phyloP scores from a whole-genome alignment of 2,329 filamentous ascomycete genomes.

The Fusarium oligoseptatum region DNA sequence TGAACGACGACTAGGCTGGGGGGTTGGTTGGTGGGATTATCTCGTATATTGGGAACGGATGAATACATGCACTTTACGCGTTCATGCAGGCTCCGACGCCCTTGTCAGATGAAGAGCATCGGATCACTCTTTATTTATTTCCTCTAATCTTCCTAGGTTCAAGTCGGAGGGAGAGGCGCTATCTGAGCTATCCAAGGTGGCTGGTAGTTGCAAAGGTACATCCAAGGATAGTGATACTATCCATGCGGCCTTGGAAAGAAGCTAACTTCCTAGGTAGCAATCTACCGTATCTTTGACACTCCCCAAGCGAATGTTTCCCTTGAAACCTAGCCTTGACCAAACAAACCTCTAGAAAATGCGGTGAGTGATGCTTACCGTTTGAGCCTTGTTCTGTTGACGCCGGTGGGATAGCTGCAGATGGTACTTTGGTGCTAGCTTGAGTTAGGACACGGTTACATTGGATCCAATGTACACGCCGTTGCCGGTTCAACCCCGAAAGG shows the following conservation, averaged over 20 bases:
- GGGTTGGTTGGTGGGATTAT: slow-evolving; percentile 4
- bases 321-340: neutral
- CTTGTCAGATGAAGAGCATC: neutral
- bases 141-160: neutral
- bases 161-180: neutral
- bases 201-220: neutral
- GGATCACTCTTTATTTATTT: too few relatives aligned
- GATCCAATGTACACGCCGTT: neutral
- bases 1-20: slow-evolving; percentile 10
- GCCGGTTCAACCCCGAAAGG: neutral
- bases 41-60: slow-evolving; percentile 23
- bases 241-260: neutral
- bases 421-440: neutral
- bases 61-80: slow-evolving; percentile 23
- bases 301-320: neutral
- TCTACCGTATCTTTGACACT: neutral
- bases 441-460: neutral
- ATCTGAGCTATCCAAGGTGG: neutral
- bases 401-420: neutral
- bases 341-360: neutral
- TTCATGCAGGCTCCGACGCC: neutral
- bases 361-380: neutral
- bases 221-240: neutral
- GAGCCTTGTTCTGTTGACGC: neutral
- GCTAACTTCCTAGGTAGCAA: neutral